Evolutionary conservation across 2,329 filamentous ascomycete species (phyloP), one percentile per base, ranked within the genome.

Genomic region (Cytospora piceicola): DNA sequence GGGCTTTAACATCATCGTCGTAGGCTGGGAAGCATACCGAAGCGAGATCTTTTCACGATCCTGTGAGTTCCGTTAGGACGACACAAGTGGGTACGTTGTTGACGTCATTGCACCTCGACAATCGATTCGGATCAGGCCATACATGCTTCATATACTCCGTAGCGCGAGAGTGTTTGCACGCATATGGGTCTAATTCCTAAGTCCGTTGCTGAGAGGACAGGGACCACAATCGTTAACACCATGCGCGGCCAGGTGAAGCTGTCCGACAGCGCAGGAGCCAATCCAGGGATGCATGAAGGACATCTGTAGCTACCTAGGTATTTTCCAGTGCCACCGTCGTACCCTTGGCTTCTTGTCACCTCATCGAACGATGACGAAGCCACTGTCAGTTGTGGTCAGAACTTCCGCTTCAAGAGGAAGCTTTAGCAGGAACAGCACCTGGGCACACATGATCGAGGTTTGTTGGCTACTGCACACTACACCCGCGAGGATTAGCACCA

Each of bases 101-200:
- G 55, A 66, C 60, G 59, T 66, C 60, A 66, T 60, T 39, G 27
- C 46, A 54, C 49, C 32, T 63, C 49, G 55, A 49, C 27, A 20
- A 24, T 46, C 54, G 24, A 27, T 51, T 54, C 42, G 57, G 32
- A 46, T 63, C 59, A 63, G 64, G 63, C 62, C 63, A 57, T 65
- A 46, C 57, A 58, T 52, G 49, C 30, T 42, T 29, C 32, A 46
- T 58, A 22, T 17, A 17, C 9, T n/a, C 34, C n/a, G 56, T 29
- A 29, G 32, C 32, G 32, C 30, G 57, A 24, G 30, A 29, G 22
- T 22, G 55, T 53, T 32, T 64, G 46, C 51, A 34, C 63, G 54
- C 27, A n/a, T 27, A 58, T 42, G 20, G 20, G 12, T 49, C 22
- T 46, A 30, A 27, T 39, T 30, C 39, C 29, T 49, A 58, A 27